Evolutionary conservation across 2,329 filamentous ascomycete species (phyloP).

Genomic region (Cytospora piceicola): DNA sequence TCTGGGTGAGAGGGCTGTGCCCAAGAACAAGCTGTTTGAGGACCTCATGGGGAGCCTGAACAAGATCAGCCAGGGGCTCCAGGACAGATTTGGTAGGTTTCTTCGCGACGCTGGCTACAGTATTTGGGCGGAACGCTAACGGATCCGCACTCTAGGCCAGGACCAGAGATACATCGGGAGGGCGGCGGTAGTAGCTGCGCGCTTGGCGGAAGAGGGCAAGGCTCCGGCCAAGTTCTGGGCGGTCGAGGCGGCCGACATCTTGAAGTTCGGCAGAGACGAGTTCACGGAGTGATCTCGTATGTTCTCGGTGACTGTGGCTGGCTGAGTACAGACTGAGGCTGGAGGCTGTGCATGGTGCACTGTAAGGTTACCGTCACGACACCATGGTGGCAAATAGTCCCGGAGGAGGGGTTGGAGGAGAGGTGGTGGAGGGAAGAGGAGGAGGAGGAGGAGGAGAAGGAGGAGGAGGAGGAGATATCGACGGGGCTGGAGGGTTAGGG

Average conservation of each 20-base stretch:
- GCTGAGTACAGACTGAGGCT: neutral
- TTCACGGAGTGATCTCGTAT: constrained; percentile 44
- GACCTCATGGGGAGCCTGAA: constrained; percentile 60
- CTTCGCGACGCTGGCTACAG: neutral
- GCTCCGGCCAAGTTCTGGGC: constrained; percentile 65
- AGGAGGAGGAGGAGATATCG: too few relatives aligned
- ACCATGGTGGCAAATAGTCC: neutral
- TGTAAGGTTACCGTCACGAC: neutral
- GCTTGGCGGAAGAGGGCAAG: constrained; percentile 62
- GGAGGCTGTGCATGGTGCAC: neutral
- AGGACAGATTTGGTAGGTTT: constrained; percentile 57
- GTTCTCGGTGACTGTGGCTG: neutral
- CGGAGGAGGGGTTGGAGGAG: too few relatives aligned
- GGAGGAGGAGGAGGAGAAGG: too few relatives aligned
- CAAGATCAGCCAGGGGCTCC: constrained; percentile 55
- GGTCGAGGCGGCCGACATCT: constrained; percentile 63
- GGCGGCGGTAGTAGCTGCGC: constrained; percentile 65
- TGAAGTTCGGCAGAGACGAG: constrained; percentile 67
- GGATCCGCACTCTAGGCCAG: constrained; percentile 55
- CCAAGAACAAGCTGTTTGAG: constrained; percentile 57
- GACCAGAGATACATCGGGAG: constrained; percentile 73
- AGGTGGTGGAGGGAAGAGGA: too few relatives aligned
- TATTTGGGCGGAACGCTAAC: constrained; percentile 4
- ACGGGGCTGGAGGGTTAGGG: neutral
- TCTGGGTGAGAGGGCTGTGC: constrained; percentile 68